phyloP scores from a whole-genome alignment of 106 monocot species.

The Amphibolis antarctica region DNA sequence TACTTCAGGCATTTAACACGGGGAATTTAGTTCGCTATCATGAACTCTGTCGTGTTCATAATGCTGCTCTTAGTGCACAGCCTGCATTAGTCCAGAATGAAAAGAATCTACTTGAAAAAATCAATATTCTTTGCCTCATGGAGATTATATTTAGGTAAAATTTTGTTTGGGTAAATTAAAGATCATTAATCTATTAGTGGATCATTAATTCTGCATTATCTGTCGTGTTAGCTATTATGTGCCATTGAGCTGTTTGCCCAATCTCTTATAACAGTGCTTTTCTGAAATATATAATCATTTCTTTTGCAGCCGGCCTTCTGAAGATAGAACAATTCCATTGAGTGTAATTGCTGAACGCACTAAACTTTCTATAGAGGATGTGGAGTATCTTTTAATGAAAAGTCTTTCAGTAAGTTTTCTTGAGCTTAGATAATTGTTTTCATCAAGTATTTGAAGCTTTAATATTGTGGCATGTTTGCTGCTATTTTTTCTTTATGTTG shows the following conservation, averaged over 20 bases:
- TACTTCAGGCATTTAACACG: constrained; percentile 92
- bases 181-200: not conserved
- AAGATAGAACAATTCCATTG: constrained; percentile 86
- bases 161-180: not conserved
- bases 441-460: not conserved
- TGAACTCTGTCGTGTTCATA: constrained; percentile 84
- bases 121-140: constrained; percentile 95
- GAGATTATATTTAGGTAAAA: constrained; percentile 93
- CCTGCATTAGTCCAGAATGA: constrained; percentile 78
- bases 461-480: not conserved
- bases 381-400: constrained; percentile 96
- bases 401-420: constrained; percentile 71
- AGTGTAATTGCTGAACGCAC: constrained; percentile 76
- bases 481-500: too few relatives aligned
- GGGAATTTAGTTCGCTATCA: constrained; percentile 77
- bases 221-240: too few relatives aligned
- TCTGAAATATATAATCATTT: not conserved
- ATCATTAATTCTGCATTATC: too few relatives aligned
- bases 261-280: not conserved
- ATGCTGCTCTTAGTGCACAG: constrained; percentile 79
- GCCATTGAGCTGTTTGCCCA: not conserved
- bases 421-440: not conserved
- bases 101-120: constrained; percentile 81
- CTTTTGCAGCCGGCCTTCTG: constrained; percentile 76
- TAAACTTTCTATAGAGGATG: constrained; percentile 77